Conservation (phyloP, 1,139 yeast genomes). For the Candida tropicalis region DNA sequence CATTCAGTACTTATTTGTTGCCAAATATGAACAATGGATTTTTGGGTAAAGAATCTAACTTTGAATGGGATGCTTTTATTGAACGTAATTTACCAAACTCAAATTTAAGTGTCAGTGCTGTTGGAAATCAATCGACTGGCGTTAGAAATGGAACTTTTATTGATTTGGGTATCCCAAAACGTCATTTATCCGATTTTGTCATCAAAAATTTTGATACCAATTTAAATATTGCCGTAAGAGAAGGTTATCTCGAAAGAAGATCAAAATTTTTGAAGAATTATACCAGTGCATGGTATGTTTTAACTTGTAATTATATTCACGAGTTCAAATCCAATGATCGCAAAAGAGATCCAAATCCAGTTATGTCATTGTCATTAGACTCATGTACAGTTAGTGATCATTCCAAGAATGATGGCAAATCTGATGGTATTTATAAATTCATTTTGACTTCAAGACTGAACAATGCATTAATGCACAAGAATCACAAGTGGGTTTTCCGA, state of each 20-base stretch:
- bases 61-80: constrained; percentile 90
- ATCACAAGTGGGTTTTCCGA: constrained; percentile 92
- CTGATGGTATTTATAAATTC: constrained; percentile 71
- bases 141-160: constrained; percentile 61
- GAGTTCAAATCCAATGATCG: constrained; percentile 88
- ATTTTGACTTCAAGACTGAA: constrained; percentile 72
- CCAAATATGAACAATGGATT: constrained; percentile 75
- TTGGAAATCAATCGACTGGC: constrained; percentile 27
- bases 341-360: constrained; percentile 81
- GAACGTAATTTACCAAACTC: constrained; percentile 58
- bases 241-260: constrained; percentile 85
- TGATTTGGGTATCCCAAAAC: constrained; percentile 69
- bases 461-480: constrained; percentile 67
- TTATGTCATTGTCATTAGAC: constrained; percentile 80
- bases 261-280: constrained; percentile 89
- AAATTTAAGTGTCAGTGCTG: constrained; percentile 32
- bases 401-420: constrained; percentile 66
- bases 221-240: constrained; percentile 68
- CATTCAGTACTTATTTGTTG: constrained; percentile 64
- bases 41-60: constrained; percentile 71
- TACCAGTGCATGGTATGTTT: constrained; percentile 86
- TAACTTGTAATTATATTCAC: constrained; percentile 85
- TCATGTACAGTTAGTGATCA: constrained; percentile 85
- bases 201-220: constrained; percentile 75
- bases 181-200: constrained; percentile 62